Conservation (phyloP, 495 filamentous ascomycete species). For the Aspergillus coremiiformis region DNA sequence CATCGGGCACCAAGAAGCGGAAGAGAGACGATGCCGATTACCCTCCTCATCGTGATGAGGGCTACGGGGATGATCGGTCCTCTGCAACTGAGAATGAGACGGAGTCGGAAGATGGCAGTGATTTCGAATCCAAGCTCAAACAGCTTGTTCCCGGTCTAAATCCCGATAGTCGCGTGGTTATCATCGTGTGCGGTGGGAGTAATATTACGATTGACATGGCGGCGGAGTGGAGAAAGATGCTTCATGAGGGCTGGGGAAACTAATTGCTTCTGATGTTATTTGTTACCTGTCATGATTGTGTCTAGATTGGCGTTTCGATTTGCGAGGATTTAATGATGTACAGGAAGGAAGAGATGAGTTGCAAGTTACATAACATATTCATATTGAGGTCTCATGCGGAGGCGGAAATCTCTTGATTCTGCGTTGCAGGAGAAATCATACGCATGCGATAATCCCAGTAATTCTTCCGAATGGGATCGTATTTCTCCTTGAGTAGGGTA, state of each 20-base stretch:
- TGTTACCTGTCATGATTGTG: background rate
- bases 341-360: background rate
- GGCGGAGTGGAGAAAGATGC: slow-evolving; percentile 49
- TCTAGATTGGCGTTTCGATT: background rate
- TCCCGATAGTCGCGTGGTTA: slow-evolving; percentile 61
- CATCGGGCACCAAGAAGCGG: slow-evolving; percentile 26
- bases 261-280: slow-evolving; percentile 3
- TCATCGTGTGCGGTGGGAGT: slow-evolving; percentile 81
- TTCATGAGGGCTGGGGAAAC: slow-evolving; percentile 33
- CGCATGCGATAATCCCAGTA: slow-evolving; percentile 82
- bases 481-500: slow-evolving; percentile 69
- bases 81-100: slow-evolving; percentile 30
- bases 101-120: slow-evolving; percentile 17
- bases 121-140: slow-evolving; percentile 46
- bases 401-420: background rate
- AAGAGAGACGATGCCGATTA: slow-evolving; percentile 20
- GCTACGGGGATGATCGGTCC: slow-evolving; percentile 36
- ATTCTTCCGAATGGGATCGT: slow-evolving; percentile 81
- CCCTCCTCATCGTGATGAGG: slow-evolving; percentile 25
- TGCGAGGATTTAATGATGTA: background rate
- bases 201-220: slow-evolving; percentile 65
- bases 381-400: slow-evolving; percentile 8
- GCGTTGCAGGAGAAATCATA: slow-evolving; percentile 31
- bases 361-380: background rate
- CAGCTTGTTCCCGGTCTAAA: slow-evolving; percentile 51